Percentiles rank a stretch among this genome's conserved stretches.
phyloP scores from a whole-genome alignment of 2,329 filamentous ascomycete genomes.

The Trichoderma sp. region DNA sequence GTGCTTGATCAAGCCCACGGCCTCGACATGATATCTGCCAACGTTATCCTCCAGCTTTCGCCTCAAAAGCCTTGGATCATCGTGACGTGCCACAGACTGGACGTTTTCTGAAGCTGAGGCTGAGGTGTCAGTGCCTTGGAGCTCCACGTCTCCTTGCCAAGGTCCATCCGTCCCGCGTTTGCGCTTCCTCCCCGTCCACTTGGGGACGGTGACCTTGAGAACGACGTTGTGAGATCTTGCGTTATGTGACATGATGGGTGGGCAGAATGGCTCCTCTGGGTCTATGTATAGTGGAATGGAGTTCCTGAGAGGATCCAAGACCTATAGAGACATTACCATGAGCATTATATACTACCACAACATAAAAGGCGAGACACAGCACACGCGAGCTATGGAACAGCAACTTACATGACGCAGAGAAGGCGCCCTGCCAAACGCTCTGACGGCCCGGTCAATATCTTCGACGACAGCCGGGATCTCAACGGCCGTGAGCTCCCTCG shows the following conservation, averaged over 20 bases:
- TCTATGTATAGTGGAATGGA: slow-evolving; percentile 73
- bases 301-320: slow-evolving; percentile 52
- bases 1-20: slow-evolving; percentile 71
- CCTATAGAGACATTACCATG: slow-evolving; percentile 37
- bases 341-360: neutral
- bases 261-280: slow-evolving; percentile 76
- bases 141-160: slow-evolving; percentile 53
- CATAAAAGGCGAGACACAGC: neutral
- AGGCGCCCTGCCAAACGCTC: slow-evolving; percentile 46
- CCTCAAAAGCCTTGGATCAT: slow-evolving; percentile 59
- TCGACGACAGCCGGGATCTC: slow-evolving; percentile 50
- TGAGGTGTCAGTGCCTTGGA: slow-evolving; percentile 34
- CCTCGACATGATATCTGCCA: slow-evolving; percentile 66
- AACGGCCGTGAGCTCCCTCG: slow-evolving; percentile 44
- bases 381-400: neutral
- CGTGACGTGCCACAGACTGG: slow-evolving; percentile 50
- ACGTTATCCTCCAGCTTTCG: slow-evolving; percentile 71
- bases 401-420: slow-evolving; percentile 45
- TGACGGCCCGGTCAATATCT: slow-evolving; percentile 48
- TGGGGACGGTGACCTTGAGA: slow-evolving; percentile 83
- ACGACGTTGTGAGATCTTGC: slow-evolving; percentile 79
- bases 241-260: slow-evolving; percentile 76
- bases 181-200: slow-evolving; percentile 80
- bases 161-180: slow-evolving; percentile 75
- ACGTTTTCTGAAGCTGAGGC: slow-evolving; percentile 35